Evolutionary conservation across 2,329 filamentous ascomycete genomes (phyloP).

Genomic region (Biscogniauxia sp.): DNA sequence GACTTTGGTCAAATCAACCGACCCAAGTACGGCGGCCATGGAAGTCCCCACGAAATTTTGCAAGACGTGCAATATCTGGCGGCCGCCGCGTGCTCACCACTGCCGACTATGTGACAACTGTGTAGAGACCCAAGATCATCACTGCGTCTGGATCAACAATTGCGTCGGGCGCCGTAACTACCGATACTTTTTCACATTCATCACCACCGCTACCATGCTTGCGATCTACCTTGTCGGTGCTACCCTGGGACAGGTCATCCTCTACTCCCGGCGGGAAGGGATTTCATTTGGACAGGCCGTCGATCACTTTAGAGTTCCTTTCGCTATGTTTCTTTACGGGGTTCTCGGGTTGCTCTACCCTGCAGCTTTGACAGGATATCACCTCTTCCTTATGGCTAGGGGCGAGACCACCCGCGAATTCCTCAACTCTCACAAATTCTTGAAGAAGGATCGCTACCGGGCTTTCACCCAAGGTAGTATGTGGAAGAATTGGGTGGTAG

Average conservation of each 20-base stretch:
- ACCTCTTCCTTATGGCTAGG: constrained; percentile 84
- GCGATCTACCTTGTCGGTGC: constrained; percentile 73
- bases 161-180: constrained; percentile 97
- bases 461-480: constrained; percentile 80
- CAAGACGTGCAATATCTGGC: constrained; percentile 96
- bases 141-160: constrained; percentile 99
- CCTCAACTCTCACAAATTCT: constrained; percentile 92
- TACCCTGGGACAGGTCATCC: constrained; percentile 75
- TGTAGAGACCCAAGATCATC: constrained; percentile 94
- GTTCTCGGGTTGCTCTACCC: constrained; percentile 76
- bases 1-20: constrained; percentile 83
- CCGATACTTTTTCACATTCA: constrained; percentile 93
- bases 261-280: constrained; percentile 63
- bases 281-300: constrained; percentile 69
- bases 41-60: constrained; percentile 98
- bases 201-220: constrained; percentile 74
- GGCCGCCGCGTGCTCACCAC: constrained; percentile 91
- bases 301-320: constrained; percentile 71
- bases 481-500: constrained; percentile 75
- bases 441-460: constrained; percentile 85
- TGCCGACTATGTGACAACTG: constrained; percentile 97
- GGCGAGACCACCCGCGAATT: constrained; percentile 97
- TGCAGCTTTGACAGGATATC: constrained; percentile 78
- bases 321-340: constrained; percentile 85
- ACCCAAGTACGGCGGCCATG: constrained; percentile 78